Conservation (phyloP, 2,329 filamentous ascomycete species). For the Colletotrichum salicis region DNA sequence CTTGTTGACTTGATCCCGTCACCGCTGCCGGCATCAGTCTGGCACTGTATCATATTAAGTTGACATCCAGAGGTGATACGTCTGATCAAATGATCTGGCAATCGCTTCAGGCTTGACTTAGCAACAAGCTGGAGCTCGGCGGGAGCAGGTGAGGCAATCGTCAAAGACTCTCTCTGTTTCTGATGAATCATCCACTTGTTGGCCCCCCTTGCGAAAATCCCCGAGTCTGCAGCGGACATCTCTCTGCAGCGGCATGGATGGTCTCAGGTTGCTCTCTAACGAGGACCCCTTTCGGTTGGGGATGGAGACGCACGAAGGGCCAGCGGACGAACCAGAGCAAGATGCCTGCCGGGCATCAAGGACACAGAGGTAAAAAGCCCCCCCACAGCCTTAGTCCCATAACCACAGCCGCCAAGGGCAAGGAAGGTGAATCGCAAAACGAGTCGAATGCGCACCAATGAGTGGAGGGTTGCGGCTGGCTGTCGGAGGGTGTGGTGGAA, state of each 20-base stretch:
- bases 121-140: too few species aligned
- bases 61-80: constrained; percentile 1
- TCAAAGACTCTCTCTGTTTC: background rate
- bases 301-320: constrained; percentile 23
- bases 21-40: background rate
- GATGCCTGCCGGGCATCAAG: constrained; percentile 21
- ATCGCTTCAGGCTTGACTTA: background rate
- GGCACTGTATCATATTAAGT: constrained; percentile 1
- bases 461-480: constrained; percentile 24
- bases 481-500: constrained; percentile 17
- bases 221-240: constrained; percentile 31
- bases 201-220: constrained; percentile 32
- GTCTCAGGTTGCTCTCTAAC: constrained; percentile 21
- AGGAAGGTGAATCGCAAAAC: constrained; percentile 31
- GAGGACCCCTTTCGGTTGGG: constrained; percentile 18
- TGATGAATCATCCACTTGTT: constrained; percentile 24
- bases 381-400: constrained; percentile 19
- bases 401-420: constrained; percentile 22
- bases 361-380: background rate
- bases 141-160: background rate
- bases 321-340: constrained; percentile 25
- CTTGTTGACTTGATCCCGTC: background rate
- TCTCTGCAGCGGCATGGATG: constrained; percentile 32
- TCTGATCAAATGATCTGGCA: background rate
- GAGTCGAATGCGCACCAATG: constrained; percentile 32